Evolutionary conservation across 2,329 filamentous ascomycete genomes (phyloP).

Genomic region (Trichoderma hamatum): DNA sequence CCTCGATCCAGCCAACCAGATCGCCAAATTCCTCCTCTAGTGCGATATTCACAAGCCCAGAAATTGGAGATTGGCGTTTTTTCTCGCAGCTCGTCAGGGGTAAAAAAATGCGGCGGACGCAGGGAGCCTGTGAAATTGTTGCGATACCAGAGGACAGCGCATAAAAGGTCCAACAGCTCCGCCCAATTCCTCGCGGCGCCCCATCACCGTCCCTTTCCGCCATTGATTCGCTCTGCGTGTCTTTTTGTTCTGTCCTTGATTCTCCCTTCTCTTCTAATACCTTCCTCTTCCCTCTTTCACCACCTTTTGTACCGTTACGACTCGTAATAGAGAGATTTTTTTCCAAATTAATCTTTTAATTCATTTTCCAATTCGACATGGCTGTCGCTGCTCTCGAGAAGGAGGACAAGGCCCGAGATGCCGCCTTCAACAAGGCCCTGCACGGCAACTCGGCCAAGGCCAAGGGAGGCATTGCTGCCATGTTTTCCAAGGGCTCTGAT

Average conservation of each 20-base stretch:
- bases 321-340: constrained; percentile 7
- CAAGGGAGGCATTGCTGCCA: constrained; percentile 75
- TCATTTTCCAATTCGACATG: constrained; percentile 25
- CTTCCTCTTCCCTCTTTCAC: not conserved
- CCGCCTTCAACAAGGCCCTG: constrained; percentile 85
- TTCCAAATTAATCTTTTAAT: constrained; percentile 2
- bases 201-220: not conserved
- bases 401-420: constrained; percentile 84
- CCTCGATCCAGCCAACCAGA: constrained; percentile 20
- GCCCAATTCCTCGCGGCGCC: constrained; percentile 7
- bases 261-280: not conserved
- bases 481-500: constrained; percentile 76
- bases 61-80: constrained; percentile 25
- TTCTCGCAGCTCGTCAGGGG: constrained; percentile 23
- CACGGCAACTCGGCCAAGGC: constrained; percentile 73
- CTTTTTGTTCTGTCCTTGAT: constrained; percentile 2
- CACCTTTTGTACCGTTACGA: not conserved
- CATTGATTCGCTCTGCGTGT: constrained; percentile 2
- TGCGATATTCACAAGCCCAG: constrained; percentile 26
- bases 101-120: constrained; percentile 7
- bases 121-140: constrained; percentile 13
- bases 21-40: constrained; percentile 9
- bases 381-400: constrained; percentile 22
- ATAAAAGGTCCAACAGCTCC: constrained; percentile 24
- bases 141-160: constrained; percentile 19